Evolutionary conservation across 352 stramenopile species (phyloP).

Genomic region (Phytophthora macrochlamydospora): DNA sequence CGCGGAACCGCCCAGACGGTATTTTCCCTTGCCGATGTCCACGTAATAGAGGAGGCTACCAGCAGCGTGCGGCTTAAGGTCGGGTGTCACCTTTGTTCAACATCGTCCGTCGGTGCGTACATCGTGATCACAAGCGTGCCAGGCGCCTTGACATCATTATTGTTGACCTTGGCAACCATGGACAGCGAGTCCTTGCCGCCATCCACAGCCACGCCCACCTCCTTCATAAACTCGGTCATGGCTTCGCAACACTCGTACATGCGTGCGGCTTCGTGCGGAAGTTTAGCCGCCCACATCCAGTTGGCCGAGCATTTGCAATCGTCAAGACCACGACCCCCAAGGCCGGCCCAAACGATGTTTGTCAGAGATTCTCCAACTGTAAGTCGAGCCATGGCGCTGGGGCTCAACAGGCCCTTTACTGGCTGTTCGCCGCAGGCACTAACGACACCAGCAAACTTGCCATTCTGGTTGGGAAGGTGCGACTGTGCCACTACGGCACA

Average conservation of each 20-base stretch:
- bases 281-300: slow-evolving; percentile 99
- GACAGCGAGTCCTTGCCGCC: slow-evolving; percentile 98
- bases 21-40: slow-evolving; percentile 88
- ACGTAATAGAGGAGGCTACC: slow-evolving; percentile 92
- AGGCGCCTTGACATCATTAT: slow-evolving; percentile 96
- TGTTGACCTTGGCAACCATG: slow-evolving; percentile 94
- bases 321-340: slow-evolving; percentile 81
- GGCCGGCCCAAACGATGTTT: slow-evolving; percentile 96
- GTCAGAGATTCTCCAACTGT: slow-evolving; percentile 96
- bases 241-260: slow-evolving; percentile 96
- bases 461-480: slow-evolving; percentile 86
- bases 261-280: slow-evolving; percentile 94
- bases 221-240: slow-evolving; percentile 86
- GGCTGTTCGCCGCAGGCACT: slow-evolving; percentile 96
- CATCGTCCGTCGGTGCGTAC: slow-evolving; percentile 95
- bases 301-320: slow-evolving; percentile 97
- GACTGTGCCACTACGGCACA: slow-evolving; percentile 95
- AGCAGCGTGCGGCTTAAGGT: slow-evolving; percentile 92
- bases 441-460: slow-evolving; percentile 91
- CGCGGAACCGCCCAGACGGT: slow-evolving; percentile 93
- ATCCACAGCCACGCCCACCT: slow-evolving; percentile 95
- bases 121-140: slow-evolving; percentile 96
- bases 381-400: slow-evolving; percentile 94
- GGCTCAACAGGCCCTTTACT: slow-evolving; percentile 95
- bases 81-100: slow-evolving; percentile 96